phyloP scores from a whole-genome alignment of 768 basidiomycete genomes.

The Termitomyces eurrhizus region DNA sequence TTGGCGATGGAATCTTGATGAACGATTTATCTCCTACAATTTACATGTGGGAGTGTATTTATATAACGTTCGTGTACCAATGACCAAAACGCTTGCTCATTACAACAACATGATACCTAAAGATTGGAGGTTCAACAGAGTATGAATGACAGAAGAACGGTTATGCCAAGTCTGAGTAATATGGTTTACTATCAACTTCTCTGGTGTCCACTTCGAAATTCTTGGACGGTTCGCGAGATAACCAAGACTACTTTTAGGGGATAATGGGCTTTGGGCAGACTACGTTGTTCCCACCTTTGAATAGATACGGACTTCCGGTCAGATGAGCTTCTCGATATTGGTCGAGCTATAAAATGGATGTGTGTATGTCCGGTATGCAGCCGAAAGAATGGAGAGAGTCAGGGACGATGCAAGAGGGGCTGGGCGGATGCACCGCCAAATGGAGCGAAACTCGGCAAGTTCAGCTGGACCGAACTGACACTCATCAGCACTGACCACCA shows the following conservation, averaged over 20 bases:
- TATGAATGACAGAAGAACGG: not conserved
- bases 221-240: no score
- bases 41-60: not conserved
- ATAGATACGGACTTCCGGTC: not conserved
- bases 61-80: not conserved
- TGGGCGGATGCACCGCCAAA: not conserved
- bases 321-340: not conserved
- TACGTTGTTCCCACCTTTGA: not conserved
- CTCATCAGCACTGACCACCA: conserved; percentile 20
- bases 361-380: not conserved
- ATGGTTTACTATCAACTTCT: no score
- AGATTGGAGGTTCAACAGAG: not conserved
- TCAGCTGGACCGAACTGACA: not conserved
- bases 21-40: not conserved
- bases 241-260: no score
- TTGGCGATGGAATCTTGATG: not conserved
- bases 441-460: conserved; percentile 12
- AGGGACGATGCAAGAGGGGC: not conserved
- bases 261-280: not conserved
- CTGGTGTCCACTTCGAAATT: not conserved
- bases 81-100: not conserved
- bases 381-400: not conserved
- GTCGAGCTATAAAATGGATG: not conserved
- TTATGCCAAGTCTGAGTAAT: not conserved
- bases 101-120: not conserved